Evolutionary conservation across 2,329 filamentous ascomycete genomes (phyloP), one percentile per base, ranked within the genome.

Genomic region (Beauveria sp.): DNA sequence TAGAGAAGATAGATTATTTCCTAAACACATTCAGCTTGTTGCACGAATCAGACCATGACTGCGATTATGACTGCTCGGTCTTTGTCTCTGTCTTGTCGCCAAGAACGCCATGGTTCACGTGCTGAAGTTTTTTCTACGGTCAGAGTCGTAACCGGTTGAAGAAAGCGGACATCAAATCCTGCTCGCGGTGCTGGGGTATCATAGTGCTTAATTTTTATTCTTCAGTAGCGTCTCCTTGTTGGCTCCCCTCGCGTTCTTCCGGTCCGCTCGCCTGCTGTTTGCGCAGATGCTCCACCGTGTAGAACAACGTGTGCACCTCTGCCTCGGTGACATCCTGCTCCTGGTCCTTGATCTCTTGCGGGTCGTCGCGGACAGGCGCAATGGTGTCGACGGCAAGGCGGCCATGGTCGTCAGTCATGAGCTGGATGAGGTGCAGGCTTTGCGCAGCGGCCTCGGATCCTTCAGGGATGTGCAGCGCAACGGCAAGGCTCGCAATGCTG

Each of bases 281-380:
- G 52, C 81, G 77, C 65, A 83, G 67, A 45, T 73, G 76, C 65
- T 81, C 80, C 1, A 74, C 74, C 18, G 72, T 77, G 61, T 81
- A 81, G 38, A 83, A 64, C 8, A 82, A 68, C 57, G 71, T 70
- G 5, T 73, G 72, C 20, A 80, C 69, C 53, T 81, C 76, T 0
- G 72, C 69, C 1, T 69, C 65, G 1, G 72, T 66, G 1, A 78
- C 65, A 24, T 78, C 74, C 3, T 70, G 60, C 60, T 75, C 74
- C 3, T 70, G 60, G 59, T 75, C 75, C 2, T 63, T 63, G 1
- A 54, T 67, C 20, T 71, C 70, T 1, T 72, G 59, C 1, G 64
- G 62, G 2, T 64, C 62, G 26, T 71, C 70, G 12, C 65, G 57
- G 9, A 74, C 65, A 0, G 67, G 64, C 14, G 65, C 62, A 26